Evolutionary conservation across 371 early-diverging fungal genomes (phyloP).

Genomic region (Synchytrium microbalum): DNA sequence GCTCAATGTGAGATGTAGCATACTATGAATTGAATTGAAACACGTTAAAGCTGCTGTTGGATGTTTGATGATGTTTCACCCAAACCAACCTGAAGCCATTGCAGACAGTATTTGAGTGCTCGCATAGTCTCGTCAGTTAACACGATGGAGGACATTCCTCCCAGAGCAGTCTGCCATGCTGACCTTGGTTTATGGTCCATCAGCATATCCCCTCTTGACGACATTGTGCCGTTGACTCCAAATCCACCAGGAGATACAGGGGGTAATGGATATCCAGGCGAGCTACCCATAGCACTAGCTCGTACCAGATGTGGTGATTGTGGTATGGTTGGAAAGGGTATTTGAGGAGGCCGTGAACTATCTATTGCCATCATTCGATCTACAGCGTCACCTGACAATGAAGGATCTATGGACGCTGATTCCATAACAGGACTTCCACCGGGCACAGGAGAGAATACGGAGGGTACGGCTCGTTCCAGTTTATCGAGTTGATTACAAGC

Average conservation of each 20-base stretch:
- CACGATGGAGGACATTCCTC: constrained; percentile 54
- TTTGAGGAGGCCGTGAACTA: not conserved
- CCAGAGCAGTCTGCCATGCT: constrained; percentile 64
- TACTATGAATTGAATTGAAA: constrained; percentile 41
- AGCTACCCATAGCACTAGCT: not conserved
- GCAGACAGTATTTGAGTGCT: constrained; percentile 67
- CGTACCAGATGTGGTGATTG: constrained; percentile 1
- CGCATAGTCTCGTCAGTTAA: constrained; percentile 74
- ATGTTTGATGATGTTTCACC: too few relatives aligned
- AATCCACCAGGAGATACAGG: not conserved
- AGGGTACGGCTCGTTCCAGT: constrained; percentile 23
- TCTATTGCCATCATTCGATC: not conserved
- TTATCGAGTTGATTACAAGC: constrained; percentile 67
- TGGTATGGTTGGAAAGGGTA: constrained; percentile 1
- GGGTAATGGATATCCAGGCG: too few relatives aligned
- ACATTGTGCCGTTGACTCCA: not conserved
- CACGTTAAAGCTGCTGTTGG: too few relatives aligned
- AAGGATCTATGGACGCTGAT: not conserved
- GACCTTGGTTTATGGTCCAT: constrained; percentile 31
- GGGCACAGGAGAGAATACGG: not conserved
- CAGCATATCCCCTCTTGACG: not conserved
- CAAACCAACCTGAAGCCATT: constrained; percentile 54
- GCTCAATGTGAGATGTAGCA: constrained; percentile 73
- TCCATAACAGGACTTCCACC: not conserved
- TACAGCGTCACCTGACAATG: not conserved